Evolutionary conservation across 768 basidiomycete genomes (phyloP).

Genomic region (Boletellus ananiceps): DNA sequence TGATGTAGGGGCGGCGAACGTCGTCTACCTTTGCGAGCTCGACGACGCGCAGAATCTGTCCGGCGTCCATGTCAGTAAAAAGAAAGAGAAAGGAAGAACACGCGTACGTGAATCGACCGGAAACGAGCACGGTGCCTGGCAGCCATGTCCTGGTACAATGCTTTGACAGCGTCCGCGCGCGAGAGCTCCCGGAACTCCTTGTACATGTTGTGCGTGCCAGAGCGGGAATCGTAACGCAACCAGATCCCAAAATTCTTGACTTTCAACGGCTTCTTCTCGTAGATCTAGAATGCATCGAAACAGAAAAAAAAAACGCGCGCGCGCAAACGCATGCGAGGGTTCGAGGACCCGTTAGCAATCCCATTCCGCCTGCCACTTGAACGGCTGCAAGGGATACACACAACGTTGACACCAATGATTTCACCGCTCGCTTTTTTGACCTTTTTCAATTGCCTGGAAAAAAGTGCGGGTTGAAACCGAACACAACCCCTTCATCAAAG

Average conservation of each 20-base stretch:
- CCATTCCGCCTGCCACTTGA: constrained; percentile 86
- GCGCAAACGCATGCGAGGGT: constrained; percentile 5
- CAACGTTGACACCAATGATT: constrained; percentile 97
- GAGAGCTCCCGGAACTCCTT: constrained; percentile 97
- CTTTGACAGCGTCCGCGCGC: constrained; percentile 92
- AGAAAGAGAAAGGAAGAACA: not conserved
- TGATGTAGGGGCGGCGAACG: constrained; percentile 95
- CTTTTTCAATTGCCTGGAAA: constrained; percentile 87
- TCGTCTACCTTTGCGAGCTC: constrained; percentile 92
- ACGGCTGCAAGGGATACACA: constrained; percentile 75
- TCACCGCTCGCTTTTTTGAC: constrained; percentile 99
- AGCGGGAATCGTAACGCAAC: constrained; percentile 99
- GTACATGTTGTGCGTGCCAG: constrained; percentile 99
- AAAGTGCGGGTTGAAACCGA: not conserved
- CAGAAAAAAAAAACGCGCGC: constrained; percentile 16
- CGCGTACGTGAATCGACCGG: constrained; percentile 90
- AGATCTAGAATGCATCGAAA: constrained; percentile 58
- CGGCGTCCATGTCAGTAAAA: not conserved
- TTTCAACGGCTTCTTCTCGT: constrained; percentile 96
- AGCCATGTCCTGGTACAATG: constrained; percentile 99
- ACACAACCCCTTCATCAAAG: not conserved
- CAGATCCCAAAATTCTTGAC: constrained; percentile 99
- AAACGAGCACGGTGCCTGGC: constrained; percentile 98
- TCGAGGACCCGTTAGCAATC: constrained; percentile 43
- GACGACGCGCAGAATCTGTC: constrained; percentile 91